Evolutionary conservation across 495 filamentous ascomycete species (phyloP).

Genomic region (Podospora tetraspora): DNA sequence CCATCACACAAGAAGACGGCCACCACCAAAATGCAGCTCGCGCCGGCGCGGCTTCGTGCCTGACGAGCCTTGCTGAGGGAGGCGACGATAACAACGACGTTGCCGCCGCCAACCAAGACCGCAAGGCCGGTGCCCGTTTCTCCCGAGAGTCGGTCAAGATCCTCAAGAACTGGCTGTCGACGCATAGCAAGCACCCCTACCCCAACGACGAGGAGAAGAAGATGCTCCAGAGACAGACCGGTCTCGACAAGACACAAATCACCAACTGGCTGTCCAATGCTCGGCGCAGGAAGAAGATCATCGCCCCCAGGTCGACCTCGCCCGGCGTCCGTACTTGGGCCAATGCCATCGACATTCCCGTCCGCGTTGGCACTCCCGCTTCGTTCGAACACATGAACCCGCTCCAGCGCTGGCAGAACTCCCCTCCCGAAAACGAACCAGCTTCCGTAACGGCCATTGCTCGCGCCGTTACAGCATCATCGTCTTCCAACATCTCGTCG

Average conservation of each 20-base stretch:
- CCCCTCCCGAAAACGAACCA: slow-evolving; percentile 82
- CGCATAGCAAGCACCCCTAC: slow-evolving; percentile 71
- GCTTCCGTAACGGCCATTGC: slow-evolving; percentile 74
- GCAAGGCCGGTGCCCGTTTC: slow-evolving; percentile 58
- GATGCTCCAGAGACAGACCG: slow-evolving; percentile 62
- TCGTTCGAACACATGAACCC: slow-evolving; percentile 67
- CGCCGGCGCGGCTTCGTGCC: slow-evolving; percentile 36
- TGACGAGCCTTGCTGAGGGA: slow-evolving; percentile 6
- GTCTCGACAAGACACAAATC: slow-evolving; percentile 70
- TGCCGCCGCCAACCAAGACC: slow-evolving; percentile 26
- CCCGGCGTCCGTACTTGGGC: slow-evolving; percentile 50
- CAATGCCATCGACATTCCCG: slow-evolving; percentile 65
- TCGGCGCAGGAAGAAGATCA: slow-evolving; percentile 66
- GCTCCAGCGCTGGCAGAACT: slow-evolving; percentile 79
- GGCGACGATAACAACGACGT: slow-evolving; percentile 32
- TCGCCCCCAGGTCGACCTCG: slow-evolving; percentile 51
- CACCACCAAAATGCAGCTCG: slow-evolving; percentile 32
- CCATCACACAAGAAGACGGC: slow-evolving; percentile 45
- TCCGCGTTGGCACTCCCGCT: slow-evolving; percentile 40
- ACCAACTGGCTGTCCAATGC: slow-evolving; percentile 86
- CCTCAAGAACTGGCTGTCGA: slow-evolving; percentile 71
- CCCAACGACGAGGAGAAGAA: slow-evolving; percentile 78
- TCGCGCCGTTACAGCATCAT: slow-evolving; percentile 60
- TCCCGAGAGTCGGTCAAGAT: slow-evolving; percentile 66
- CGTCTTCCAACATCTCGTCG: slow-evolving; percentile 43